phyloP scores from a whole-genome alignment of 2,329 filamentous ascomycete genomes.

The Aspergillus sp. region DNA sequence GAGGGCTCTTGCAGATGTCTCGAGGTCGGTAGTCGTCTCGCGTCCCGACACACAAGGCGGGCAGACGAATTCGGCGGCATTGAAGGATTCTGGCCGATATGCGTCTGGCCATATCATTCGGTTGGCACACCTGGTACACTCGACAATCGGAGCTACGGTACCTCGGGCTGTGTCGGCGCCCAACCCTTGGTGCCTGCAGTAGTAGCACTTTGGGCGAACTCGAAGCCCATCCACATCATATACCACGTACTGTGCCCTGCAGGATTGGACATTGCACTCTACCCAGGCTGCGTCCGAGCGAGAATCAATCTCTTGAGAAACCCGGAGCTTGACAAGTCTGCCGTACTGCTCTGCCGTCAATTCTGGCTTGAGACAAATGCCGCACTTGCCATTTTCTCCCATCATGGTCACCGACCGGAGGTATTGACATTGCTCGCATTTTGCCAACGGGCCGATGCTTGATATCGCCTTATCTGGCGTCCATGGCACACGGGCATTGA shows the following conservation, averaged over 20 bases:
- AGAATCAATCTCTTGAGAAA: neutral
- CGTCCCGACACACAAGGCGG: slow-evolving; percentile 44
- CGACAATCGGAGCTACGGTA: slow-evolving; percentile 44
- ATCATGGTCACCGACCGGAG: slow-evolving; percentile 58
- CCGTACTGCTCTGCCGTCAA: slow-evolving; percentile 9
- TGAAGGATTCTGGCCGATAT: slow-evolving; percentile 46
- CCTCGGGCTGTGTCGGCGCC: neutral
- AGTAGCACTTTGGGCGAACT: slow-evolving; percentile 55
- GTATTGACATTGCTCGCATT: slow-evolving; percentile 49
- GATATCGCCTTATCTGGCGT: slow-evolving; percentile 50
- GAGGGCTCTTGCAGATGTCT: slow-evolving; percentile 46
- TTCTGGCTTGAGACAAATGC: slow-evolving; percentile 43
- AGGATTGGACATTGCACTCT: slow-evolving; percentile 50
- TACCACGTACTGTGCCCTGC: slow-evolving; percentile 57
- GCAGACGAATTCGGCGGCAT: slow-evolving; percentile 44
- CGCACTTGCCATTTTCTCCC: slow-evolving; percentile 46
- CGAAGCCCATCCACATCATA: slow-evolving; percentile 50
- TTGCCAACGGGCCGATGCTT: slow-evolving; percentile 49
- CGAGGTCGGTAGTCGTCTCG: slow-evolving; percentile 42
- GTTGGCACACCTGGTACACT: slow-evolving; percentile 53
- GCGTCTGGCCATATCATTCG: slow-evolving; percentile 53
- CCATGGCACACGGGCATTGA: slow-evolving; percentile 53
- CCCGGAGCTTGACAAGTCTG: neutral
- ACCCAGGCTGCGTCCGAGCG: slow-evolving; percentile 47
- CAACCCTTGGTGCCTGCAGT: slow-evolving; percentile 44